These are phyloP conservation scores for Nicotiana tabacum DNA, from an alignment of 257 asterid genomes.

Conservation along the genomic window DNA sequence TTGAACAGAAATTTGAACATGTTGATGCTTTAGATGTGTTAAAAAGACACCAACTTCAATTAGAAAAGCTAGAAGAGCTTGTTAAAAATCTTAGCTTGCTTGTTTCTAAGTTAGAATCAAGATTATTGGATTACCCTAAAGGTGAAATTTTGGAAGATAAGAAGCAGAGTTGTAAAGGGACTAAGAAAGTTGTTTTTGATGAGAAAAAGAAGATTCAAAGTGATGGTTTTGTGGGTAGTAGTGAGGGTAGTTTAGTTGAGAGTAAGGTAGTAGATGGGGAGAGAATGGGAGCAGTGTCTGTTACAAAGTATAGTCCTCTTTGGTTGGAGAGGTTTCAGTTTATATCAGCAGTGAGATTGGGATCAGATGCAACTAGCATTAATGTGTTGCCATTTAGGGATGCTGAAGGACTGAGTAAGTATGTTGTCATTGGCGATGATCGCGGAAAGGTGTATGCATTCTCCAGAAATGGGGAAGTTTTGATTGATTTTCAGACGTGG, in stretches of 20 bases:
- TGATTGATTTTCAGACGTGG: conserved; percentile 46
- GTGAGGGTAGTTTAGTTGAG: conserved; percentile 21
- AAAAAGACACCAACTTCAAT: conserved; percentile 47
- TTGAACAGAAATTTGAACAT: conserved; percentile 5
- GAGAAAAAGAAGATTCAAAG: conserved; percentile 11
- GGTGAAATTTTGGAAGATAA: conserved; percentile 21
- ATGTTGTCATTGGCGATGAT: conserved; percentile 77
- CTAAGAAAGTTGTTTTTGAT: background rate
- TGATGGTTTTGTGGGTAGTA: background rate
- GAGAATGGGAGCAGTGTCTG: conserved; percentile 32
- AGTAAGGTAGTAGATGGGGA: conserved; percentile 11
- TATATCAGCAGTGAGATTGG: conserved; percentile 79
- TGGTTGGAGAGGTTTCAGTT: conserved; percentile 94
- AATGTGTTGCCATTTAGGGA: conserved; percentile 69
- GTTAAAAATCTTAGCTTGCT: conserved; percentile 55
- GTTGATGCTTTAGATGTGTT: conserved; percentile 31
- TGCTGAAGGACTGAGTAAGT: conserved; percentile 71
- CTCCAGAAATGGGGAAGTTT: conserved; percentile 64
- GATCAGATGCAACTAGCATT: conserved; percentile 58
- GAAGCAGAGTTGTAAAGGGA: background rate
- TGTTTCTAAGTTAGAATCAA: conserved; percentile 63
- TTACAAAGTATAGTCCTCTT: conserved; percentile 61
- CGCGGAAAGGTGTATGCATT: conserved; percentile 57
- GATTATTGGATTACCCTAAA: conserved; percentile 30
- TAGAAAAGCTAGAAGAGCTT: conserved; percentile 62